Base-by-base conservation (phyloP, 2,329 filamentous ascomycete genomes). In the Colletotrichum simmondsii region DNA sequence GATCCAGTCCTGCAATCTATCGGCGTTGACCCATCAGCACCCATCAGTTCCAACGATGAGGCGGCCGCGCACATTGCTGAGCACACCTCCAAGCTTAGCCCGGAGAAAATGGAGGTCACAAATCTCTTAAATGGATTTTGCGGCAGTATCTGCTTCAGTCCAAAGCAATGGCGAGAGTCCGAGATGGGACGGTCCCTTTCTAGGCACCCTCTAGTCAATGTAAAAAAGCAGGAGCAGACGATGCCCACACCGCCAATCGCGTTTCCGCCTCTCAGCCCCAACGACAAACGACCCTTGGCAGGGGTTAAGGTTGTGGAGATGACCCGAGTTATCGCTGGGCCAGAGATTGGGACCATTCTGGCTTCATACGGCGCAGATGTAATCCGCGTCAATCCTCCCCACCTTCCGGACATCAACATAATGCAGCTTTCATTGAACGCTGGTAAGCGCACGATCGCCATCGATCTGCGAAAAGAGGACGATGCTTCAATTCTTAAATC, bases 221-320 rank as follows among this genome's bases (percentile, higher is more conserved):
- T 80, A 59, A 77, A 75, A 6, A 76, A 76, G 10, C 77, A 83
- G 63, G 75, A 78, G 7, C 82, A 85, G 64, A 80, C 80, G 3
- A 72, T 77, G 16, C 67, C 80, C 4, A 82, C 82, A 0, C 79
- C 80, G 0, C 76, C 82, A 3, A 75, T 80, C 0, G 78, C 80
- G 46, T 81, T 83, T 32, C 77, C 81, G 0, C 75, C 79, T 0
- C 62, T 83, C 37, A 72, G 78, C 30, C 74, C 76, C 4, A 52
- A 7, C 28, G 79, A 83, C 61, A 75, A 75, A 61, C 75, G 83
- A 4, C 84, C 80, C 0, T 81, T 89, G 4, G 81, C 84, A 0
- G 87, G 86, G 0, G 77, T 87, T 73, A 86, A 85, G 68, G 84
- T 90, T 1, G 78, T 90, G 10, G 88, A 90, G 73, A 76, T 88